These are phyloP conservation scores for Suillus ampliporus DNA, from an alignment of 768 basidiomycete genomes.

Conservation along the genomic window DNA sequence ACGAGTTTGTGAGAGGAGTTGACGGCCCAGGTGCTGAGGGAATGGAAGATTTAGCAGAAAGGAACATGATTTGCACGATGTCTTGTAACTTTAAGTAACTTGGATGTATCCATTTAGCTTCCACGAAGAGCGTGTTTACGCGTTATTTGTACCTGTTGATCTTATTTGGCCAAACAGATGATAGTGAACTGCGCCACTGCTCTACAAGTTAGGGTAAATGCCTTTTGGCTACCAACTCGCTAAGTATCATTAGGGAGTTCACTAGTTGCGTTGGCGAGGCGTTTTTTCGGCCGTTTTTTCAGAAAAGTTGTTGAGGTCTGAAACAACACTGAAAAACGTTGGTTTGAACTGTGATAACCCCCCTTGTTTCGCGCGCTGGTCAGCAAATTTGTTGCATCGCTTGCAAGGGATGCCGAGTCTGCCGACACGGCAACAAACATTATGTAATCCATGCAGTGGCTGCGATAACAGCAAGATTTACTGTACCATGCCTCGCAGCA, in stretches of 20 bases:
- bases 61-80: neutral
- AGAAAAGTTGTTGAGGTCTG: neutral
- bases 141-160: neutral
- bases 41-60: conserved; percentile 29
- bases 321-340: neutral
- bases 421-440: neutral
- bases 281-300: neutral
- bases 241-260: neutral
- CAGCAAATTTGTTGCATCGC: neutral
- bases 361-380: neutral
- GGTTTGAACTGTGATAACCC: neutral
- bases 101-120: neutral
- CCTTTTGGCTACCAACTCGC: neutral
- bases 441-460: neutral
- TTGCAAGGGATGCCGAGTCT: neutral
- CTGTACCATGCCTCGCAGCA: too few species aligned
- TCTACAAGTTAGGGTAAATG: too few species aligned
- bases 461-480: neutral
- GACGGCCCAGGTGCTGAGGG: conserved; percentile 67
- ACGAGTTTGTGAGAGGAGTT: conserved; percentile 66
- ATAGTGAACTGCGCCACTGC: too few species aligned
- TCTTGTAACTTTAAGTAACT: neutral
- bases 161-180: neutral
- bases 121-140: neutral
- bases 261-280: neutral